Conservation (phyloP, 208 protist species). For the Lotmaria passim region DNA sequence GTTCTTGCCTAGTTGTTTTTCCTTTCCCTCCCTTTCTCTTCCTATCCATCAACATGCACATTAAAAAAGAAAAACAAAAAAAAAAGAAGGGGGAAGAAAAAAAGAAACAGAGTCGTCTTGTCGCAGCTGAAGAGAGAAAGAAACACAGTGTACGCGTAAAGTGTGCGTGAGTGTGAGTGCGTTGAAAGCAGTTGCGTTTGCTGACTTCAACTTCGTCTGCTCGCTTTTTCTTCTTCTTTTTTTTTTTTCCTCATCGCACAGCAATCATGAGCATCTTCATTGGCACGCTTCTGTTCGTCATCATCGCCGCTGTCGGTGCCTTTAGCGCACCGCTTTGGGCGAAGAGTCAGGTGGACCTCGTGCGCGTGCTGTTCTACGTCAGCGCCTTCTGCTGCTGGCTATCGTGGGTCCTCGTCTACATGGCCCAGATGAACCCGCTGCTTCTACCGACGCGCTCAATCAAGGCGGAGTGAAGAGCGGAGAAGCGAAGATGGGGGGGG, state of each 20-base stretch:
- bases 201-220: background rate
- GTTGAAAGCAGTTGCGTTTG: too few species aligned
- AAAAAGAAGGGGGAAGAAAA: too few species aligned
- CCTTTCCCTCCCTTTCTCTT: too few species aligned
- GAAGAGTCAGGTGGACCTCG: constrained; percentile 84
- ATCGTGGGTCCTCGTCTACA: constrained; percentile 93
- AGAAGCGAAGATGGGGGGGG: too few species aligned
- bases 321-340: constrained; percentile 75
- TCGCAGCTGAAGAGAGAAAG: too few species aligned
- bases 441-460: constrained; percentile 88
- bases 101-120: too few species aligned
- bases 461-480: constrained; percentile 54
- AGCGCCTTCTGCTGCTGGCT: constrained; percentile 92
- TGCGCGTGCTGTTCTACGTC: constrained; percentile 70
- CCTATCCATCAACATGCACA: too few species aligned
- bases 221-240: background rate
- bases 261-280: constrained; percentile 67
- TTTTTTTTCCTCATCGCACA: background rate
- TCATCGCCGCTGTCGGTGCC: constrained; percentile 58
- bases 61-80: too few species aligned
- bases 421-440: constrained; percentile 93
- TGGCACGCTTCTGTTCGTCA: constrained; percentile 76
- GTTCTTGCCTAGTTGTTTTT: too few species aligned
- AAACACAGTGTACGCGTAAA: too few species aligned
- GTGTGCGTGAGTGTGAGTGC: too few species aligned